Evolutionary conservation across 768 basidiomycete species (phyloP).

Genomic region (Phlebiopsis flavidoalba): DNA sequence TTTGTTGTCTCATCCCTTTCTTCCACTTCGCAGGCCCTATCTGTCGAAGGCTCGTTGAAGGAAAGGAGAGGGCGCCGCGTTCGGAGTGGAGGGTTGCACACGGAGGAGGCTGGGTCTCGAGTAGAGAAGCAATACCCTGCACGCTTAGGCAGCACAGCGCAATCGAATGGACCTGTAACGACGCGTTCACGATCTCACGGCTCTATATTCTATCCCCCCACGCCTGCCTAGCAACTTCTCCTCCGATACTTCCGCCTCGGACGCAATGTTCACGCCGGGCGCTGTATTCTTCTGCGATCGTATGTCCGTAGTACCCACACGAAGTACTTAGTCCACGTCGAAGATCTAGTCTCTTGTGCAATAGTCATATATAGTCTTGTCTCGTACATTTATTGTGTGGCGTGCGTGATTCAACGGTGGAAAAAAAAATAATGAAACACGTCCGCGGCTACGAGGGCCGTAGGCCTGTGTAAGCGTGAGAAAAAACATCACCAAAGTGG

Average conservation of each 20-base stretch:
- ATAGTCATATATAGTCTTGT: background rate
- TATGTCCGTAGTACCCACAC: background rate
- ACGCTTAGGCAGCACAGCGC: background rate
- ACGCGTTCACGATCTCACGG: conserved; percentile 9
- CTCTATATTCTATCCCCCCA: background rate
- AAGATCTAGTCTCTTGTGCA: conserved; percentile 1
- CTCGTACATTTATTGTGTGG: background rate
- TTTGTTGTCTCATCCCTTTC: conserved; percentile 70
- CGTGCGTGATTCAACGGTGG: no score
- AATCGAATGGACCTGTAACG: conserved; percentile 1
- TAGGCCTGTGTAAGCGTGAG: conserved; percentile 2
- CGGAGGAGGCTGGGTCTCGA: conserved; percentile 3
- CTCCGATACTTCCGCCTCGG: conserved; percentile 1
- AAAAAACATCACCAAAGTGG: conserved; percentile 1
- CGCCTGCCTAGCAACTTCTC: background rate
- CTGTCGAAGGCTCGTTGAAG: conserved; percentile 53
- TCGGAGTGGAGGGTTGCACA: conserved; percentile 17
- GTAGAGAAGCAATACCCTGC: conserved; percentile 3
- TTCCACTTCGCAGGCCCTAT: conserved; percentile 43
- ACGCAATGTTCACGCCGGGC: conserved; percentile 1
- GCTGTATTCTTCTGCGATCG: conserved; percentile 5
- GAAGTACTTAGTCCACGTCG: background rate
- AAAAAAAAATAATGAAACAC: no score
- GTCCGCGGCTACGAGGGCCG: no score
- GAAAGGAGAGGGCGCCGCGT: conserved; percentile 71